Base-by-base conservation (phyloP, 2,329 filamentous ascomycete genomes). In the Ceratocystis smalleyi region DNA sequence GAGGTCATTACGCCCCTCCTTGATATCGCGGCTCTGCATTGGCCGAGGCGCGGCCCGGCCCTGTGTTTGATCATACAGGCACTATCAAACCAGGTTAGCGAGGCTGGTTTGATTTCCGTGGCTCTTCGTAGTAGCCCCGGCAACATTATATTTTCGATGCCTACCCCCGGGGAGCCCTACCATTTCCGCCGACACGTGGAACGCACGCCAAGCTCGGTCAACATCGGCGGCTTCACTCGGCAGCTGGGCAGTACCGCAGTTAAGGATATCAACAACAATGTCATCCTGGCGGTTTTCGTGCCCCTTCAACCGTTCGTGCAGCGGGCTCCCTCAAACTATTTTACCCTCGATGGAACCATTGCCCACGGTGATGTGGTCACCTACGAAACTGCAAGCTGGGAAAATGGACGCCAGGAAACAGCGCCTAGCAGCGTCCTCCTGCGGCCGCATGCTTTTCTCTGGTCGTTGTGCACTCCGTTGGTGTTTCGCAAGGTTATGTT, bases 71-170 rank as follows among this genome's bases (percentile, higher is more conserved):
- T 63, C n/a, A 22, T 60, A 32, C 65, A 66, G 8, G 35, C 49
- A 1, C 8, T 66, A 8, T 66, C 40, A 10, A 47, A 63, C 10
- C 59, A 64, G 12, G 57, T 64, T 35, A 54, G 43, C 0, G 43
- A 55, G 35, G 65, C 65, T 45, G 65, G 55, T 17, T 43, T 61
- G 1, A 63, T 66, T 19, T 64, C 65, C 15, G 61, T 60, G 6
- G 65, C 65, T 35, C 45, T 66, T 22, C 65, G 65, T 24, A 43
- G 32, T 17, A 54, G 24, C 47, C 12, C 49, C 17, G 61, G 62
- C 2, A 19, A 40, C 12, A 12, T 64, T 0, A 45, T 19, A 5
- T 61, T 66, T 30, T 43, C 45, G 17, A 64, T 66, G 65, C 57
- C 65, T 12, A 19, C 43, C 12, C 65, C 65, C 22, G 65, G 65